Base-by-base conservation (phyloP, 177 flowering plant species). In the Vitis hybrid region DNA sequence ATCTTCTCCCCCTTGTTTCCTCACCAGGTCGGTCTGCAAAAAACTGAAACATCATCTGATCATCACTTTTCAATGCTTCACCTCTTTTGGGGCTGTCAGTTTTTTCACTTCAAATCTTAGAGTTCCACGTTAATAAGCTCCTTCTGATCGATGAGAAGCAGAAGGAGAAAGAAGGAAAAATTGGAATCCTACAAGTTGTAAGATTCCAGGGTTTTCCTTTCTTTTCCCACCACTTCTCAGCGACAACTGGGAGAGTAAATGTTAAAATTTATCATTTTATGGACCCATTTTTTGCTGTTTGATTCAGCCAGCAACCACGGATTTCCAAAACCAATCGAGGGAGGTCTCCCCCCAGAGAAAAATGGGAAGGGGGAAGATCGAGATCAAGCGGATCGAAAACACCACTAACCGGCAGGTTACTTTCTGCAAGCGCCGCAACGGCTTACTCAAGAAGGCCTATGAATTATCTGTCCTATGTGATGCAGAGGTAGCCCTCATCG, bases 311-410 rank as follows among this genome's bases (percentile, higher is more conserved):
- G 69, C 70, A 24, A 72, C 49, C 66, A 84, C 80, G 88, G 84
- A 60, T 47, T 81, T 77, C 69, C 79, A 61, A 59, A 73, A 65
- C 57, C 82, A 79, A 71, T 68, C 69, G 18, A 62, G 70, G 62
- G 85, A 83, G 59, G 66, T 13, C 20, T 82, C 87, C 50, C 80
- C 85, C 3, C 76, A 69, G 72, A 85, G 79, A 72, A 86, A 82
- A 63, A 49, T 75, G 56, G 90, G 89, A 1, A 83, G 95, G 66
- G 95, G 95, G 60, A 90, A 90, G 87, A 88, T 90, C 56, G 92
- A 89, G 78, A 90, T 90, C 86, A 90, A 90, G 79, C 77, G 91
- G 85, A 90, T 90, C 81, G 95, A 90, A 63, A 90, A 87, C 88
- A 89, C 92, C 0, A 90, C 95, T 0, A 90, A 90, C 51, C 88